These are phyloP conservation scores for Noccaea bulbosa DNA, from an alignment of 345 rosid species.

Conservation along the genomic window DNA sequence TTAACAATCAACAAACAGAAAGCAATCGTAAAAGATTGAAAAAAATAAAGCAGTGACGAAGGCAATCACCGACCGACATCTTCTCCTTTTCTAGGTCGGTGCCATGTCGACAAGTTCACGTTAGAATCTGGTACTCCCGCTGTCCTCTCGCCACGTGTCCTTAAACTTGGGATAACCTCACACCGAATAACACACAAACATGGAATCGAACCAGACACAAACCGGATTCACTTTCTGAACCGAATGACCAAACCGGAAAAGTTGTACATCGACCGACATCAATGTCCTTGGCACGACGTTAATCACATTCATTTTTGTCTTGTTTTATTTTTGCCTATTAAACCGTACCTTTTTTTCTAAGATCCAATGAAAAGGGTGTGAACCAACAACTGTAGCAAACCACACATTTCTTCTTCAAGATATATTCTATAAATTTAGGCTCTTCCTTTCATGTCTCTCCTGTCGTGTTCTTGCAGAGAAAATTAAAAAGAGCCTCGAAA, in stretches of 20 bases:
- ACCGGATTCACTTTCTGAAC: background rate
- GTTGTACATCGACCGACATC: slow-evolving; percentile 25
- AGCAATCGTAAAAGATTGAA: background rate
- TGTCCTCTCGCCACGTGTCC: slow-evolving; percentile 24
- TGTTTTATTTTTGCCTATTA: background rate
- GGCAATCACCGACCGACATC: slow-evolving; percentile 20
- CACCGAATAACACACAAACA: background rate
- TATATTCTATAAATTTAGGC: slow-evolving; percentile 26
- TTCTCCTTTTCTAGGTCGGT: slow-evolving; percentile 26
- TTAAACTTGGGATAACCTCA: background rate
- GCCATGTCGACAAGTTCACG: slow-evolving; percentile 13
- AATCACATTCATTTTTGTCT: background rate
- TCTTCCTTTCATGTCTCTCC: background rate
- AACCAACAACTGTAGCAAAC: slow-evolving; percentile 32
- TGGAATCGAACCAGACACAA: background rate
- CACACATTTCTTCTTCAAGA: slow-evolving; percentile 7
- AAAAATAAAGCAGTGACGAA: slow-evolving; percentile 5
- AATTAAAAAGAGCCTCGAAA: slow-evolving; percentile 34
- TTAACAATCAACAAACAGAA: background rate
- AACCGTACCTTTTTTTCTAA: background rate
- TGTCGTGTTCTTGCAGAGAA: slow-evolving; percentile 24
- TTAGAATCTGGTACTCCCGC: slow-evolving; percentile 11
- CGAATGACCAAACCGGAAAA: background rate
- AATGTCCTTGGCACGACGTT: slow-evolving; percentile 1
- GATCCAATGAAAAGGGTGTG: slow-evolving; percentile 29